phyloP scores from a whole-genome alignment of 2,329 filamentous ascomycete genomes.

The Davidsoniella virescens region DNA sequence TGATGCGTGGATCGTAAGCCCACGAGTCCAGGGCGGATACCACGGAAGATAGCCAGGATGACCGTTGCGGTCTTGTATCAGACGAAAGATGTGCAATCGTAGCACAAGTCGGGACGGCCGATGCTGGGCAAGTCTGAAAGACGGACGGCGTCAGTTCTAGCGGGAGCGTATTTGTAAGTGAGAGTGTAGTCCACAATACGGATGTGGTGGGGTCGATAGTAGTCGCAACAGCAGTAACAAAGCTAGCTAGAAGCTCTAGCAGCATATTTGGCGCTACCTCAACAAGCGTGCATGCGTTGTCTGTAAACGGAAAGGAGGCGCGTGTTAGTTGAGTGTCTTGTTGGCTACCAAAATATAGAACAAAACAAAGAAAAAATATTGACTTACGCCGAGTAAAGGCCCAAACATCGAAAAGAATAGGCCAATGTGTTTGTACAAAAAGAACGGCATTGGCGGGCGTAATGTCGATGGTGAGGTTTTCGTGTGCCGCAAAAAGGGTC shows the following conservation, averaged over 20 bases:
- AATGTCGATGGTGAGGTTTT: no score
- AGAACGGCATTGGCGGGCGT: no score
- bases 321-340: background rate
- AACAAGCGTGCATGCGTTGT: background rate
- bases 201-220: no score
- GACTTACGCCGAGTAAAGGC: background rate
- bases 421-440: no score
- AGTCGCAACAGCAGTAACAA: no score
- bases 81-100: no score
- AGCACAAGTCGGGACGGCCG: no score
- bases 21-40: slow-evolving; percentile 2
- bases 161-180: no score
- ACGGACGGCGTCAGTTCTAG: no score
- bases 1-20: slow-evolving; percentile 9
- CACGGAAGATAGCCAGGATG: background rate
- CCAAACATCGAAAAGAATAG: background rate
- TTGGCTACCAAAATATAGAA: background rate
- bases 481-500: no score
- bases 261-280: slow-evolving; percentile 2
- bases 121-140: no score
- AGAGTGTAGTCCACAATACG: background rate
- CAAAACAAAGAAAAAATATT: background rate
- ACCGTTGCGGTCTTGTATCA: background rate
- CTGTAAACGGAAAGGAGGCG: slow-evolving; percentile 1
- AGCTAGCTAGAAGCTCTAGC: background rate